phyloP scores from a whole-genome alignment of 805 yeast species.

The Yamadazyma tumulicola region DNA sequence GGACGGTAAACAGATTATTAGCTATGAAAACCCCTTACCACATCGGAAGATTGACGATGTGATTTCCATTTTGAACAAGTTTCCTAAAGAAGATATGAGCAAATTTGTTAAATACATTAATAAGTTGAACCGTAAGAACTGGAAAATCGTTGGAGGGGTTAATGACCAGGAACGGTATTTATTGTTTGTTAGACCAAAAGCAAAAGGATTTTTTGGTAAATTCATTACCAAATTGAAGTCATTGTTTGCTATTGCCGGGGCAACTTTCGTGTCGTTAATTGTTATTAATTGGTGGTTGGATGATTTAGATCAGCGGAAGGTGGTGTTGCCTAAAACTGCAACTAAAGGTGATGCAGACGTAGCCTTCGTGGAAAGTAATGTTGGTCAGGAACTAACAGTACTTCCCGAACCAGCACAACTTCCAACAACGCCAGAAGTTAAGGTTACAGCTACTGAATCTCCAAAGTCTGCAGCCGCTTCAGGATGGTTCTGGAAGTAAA shows the following conservation, averaged over 20 bases:
- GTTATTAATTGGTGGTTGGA: slow-evolving; percentile 19
- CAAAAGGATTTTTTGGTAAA: background rate
- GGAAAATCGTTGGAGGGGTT: slow-evolving; percentile 53
- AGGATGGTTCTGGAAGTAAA: slow-evolving; percentile 16
- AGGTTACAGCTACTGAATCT: background rate
- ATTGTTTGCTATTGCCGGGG: slow-evolving; percentile 24
- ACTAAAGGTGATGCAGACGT: background rate
- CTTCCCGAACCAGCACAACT: too few relatives aligned
- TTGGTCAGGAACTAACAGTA: background rate
- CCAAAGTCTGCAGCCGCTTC: slow-evolving; percentile 2
- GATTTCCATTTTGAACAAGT: slow-evolving; percentile 34
- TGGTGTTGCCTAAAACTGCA: background rate
- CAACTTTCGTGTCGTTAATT: slow-evolving; percentile 19
- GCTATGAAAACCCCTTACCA: slow-evolving; percentile 40
- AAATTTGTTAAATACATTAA: slow-evolving; percentile 32
- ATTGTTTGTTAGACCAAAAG: slow-evolving; percentile 10
- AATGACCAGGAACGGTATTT: slow-evolving; percentile 10
- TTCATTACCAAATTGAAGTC: slow-evolving; percentile 15
- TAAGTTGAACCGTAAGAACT: slow-evolving; percentile 42
- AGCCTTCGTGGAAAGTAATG: background rate
- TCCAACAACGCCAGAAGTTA: background rate
- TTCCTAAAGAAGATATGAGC: slow-evolving; percentile 34
- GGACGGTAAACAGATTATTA: slow-evolving; percentile 32
- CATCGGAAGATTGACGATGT: slow-evolving; percentile 34
- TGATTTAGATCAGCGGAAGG: slow-evolving; percentile 4